Percentiles rank a stretch among this genome's conserved stretches.
These are phyloP conservation scores for Solanum commersonii DNA, from an alignment of 257 asterid genomes.

Conservation along the genomic window DNA sequence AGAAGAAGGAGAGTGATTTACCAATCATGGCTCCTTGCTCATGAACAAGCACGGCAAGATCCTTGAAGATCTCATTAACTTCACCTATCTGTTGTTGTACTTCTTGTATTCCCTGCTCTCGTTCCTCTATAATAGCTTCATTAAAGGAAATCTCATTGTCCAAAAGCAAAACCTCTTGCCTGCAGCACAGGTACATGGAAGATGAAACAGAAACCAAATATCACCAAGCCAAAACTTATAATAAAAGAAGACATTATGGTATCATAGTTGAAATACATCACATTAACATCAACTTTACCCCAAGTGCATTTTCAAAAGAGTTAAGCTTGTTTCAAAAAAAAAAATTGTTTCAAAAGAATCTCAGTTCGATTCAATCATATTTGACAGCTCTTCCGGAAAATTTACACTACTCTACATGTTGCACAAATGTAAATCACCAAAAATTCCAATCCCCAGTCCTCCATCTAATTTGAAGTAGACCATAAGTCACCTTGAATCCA, in stretches of 20 bases:
- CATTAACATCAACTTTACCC: background rate
- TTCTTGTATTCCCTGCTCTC: constrained; percentile 92
- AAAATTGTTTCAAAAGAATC: background rate
- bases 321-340: background rate
- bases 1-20: constrained; percentile 14
- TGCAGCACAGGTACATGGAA: constrained; percentile 22
- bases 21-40: constrained; percentile 97
- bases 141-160: constrained; percentile 91
- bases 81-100: constrained; percentile 92
- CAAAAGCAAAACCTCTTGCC: constrained; percentile 77
- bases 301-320: background rate
- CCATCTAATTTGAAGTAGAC: background rate
- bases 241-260: background rate
- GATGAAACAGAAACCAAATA: background rate
- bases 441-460: background rate
- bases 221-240: background rate
- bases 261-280: background rate
- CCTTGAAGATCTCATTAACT: constrained; percentile 95
- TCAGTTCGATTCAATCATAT: background rate
- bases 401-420: background rate
- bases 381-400: background rate
- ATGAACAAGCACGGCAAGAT: constrained; percentile 79
- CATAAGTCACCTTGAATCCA: background rate
- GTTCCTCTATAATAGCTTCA: constrained; percentile 91
- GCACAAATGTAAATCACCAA: background rate